Evolutionary conservation across 345 rosid species (phyloP).

Genomic region (Gossypium ekmanianum): DNA sequence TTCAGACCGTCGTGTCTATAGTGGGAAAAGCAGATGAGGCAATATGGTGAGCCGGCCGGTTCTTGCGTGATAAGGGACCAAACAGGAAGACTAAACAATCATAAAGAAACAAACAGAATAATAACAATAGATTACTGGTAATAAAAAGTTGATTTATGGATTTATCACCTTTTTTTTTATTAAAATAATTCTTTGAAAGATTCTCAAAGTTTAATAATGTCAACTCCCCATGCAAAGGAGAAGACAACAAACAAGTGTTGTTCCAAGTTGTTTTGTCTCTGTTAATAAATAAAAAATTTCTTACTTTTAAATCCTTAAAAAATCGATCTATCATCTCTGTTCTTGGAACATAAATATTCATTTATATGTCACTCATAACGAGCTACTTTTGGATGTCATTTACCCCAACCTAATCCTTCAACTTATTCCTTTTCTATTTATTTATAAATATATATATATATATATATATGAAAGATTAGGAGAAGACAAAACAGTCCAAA

Average conservation of each 20-base stretch:
- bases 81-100: slow-evolving; percentile 14
- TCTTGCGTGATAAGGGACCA: not conserved
- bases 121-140: slow-evolving; percentile 13
- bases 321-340: not conserved
- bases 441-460: not conserved
- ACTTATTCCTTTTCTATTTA: slow-evolving; percentile 23
- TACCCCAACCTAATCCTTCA: slow-evolving; percentile 27
- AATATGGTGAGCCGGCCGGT: slow-evolving; percentile 24
- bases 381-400: slow-evolving; percentile 28
- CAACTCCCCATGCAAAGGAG: slow-evolving; percentile 39
- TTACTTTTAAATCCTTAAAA: not conserved
- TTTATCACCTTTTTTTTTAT: slow-evolving; percentile 26
- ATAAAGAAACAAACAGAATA: slow-evolving; percentile 15
- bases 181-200: slow-evolving; percentile 33
- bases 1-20: no score
- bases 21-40: not conserved
- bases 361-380: slow-evolving; percentile 19
- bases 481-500: slow-evolving; percentile 24
- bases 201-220: slow-evolving; percentile 30
- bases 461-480: not conserved
- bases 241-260: slow-evolving; percentile 19
- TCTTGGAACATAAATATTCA: slow-evolving; percentile 13
- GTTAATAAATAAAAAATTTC: not conserved
- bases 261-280: slow-evolving; percentile 26
- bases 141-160: slow-evolving; percentile 17